These are phyloP conservation scores for fission yeast (Schizosaccharomyces pombe) DNA, from an alignment of 805 yeast species.

Conservation along the genomic window DNA sequence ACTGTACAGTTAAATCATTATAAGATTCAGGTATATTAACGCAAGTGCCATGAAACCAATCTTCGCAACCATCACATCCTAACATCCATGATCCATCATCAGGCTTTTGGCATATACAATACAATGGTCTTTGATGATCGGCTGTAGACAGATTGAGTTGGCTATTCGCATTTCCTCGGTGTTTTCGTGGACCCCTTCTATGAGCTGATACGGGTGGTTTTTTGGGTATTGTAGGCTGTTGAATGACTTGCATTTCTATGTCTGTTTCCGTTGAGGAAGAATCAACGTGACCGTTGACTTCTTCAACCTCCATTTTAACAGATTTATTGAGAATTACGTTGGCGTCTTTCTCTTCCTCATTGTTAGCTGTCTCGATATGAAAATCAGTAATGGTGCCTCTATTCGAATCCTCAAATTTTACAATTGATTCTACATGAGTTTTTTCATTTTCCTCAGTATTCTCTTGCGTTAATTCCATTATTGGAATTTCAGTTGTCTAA, in stretches of 20 bases:
- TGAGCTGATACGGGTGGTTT: background rate
- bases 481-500: no score
- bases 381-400: no score
- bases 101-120: constrained; percentile 54
- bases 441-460: no score
- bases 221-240: background rate
- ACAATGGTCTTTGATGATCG: background rate
- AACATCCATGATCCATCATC: constrained; percentile 72
- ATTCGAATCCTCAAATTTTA: no score
- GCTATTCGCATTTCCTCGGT: background rate
- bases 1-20: constrained; percentile 35
- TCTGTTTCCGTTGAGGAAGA: background rate
- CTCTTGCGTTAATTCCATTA: no score
- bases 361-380: no score
- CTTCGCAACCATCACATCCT: constrained; percentile 88
- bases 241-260: background rate
- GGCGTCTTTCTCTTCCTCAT: no score
- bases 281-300: background rate
- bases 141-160: background rate
- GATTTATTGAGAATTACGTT: no score
- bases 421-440: no score
- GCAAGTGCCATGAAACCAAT: constrained; percentile 78
- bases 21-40: constrained; percentile 31
- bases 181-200: background rate
- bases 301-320: background rate